Evolutionary conservation across 495 filamentous ascomycete species (phyloP).

Genomic region (Talaromyces trachyspermus): DNA sequence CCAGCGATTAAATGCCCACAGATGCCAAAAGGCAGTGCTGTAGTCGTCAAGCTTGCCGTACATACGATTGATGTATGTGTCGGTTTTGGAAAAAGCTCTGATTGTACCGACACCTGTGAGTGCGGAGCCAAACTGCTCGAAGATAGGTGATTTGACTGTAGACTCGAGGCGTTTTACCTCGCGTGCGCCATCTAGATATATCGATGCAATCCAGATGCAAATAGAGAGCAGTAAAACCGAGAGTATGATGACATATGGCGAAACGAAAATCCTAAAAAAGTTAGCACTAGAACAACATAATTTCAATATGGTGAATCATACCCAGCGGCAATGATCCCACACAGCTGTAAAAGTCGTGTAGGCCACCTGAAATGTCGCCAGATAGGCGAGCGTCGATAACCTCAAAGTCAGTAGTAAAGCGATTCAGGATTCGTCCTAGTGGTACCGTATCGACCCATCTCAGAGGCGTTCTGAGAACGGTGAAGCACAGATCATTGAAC

Average conservation of each 20-base stretch:
- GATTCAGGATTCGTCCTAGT: constrained; percentile 65
- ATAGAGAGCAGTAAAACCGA: constrained; percentile 40
- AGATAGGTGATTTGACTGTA: constrained; percentile 65
- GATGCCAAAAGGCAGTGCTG: constrained; percentile 53
- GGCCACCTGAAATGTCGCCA: constrained; percentile 44
- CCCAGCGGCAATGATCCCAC: constrained; percentile 54
- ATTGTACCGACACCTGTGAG: constrained; percentile 69
- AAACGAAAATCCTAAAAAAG: constrained; percentile 42
- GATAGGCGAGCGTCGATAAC: constrained; percentile 55
- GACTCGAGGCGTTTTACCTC: constrained; percentile 72
- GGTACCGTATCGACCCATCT: constrained; percentile 77
- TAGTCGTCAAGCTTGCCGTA: constrained; percentile 59
- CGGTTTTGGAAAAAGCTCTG: constrained; percentile 59
- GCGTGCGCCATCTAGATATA: constrained; percentile 62
- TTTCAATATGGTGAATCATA: background rate
- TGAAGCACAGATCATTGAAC: constrained; percentile 56
- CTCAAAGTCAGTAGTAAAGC: constrained; percentile 69
- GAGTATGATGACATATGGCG: constrained; percentile 52
- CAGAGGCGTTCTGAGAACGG: constrained; percentile 59
- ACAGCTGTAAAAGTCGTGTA: constrained; percentile 42
- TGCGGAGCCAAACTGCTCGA: constrained; percentile 66
- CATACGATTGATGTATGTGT: constrained; percentile 60
- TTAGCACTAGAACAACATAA: background rate
- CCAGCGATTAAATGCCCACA: constrained; percentile 69
- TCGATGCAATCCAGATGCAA: constrained; percentile 47